Base-by-base conservation (phyloP, 192 early-diverging fungal genomes). In the Paraglomus brasilianum region DNA sequence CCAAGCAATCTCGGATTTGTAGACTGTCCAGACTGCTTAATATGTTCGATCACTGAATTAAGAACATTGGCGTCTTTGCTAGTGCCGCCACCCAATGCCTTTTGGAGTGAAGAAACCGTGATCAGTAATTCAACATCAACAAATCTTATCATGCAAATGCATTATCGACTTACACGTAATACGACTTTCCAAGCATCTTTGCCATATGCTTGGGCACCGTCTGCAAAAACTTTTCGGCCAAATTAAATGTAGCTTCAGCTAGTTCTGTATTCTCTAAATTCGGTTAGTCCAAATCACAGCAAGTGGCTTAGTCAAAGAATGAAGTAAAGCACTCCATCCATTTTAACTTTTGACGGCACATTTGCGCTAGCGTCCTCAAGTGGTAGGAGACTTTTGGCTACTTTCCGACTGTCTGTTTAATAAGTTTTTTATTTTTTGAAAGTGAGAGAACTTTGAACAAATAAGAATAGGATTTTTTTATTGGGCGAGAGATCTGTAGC, bases 81-180 rank as follows among this genome's bases (percentile, higher is more conserved):
- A 30, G 30, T 30, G 30, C 30, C 3, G 3, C 30, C 3, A 30
- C 30, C 30, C 30, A 30, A 30, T 30, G 30, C 30, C 30, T 30
- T 30, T 30, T 30, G 30, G 30, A 30, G 30, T 30, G n/a, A n/a
- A n/a, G n/a, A n/a, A n/a, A n/a, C n/a, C n/a, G n/a, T n/a, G 30
- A 30, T 30, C 30, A 30, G 30, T 30, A 30, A 1, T 30, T 30
- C 3, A 30, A 3, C 30, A 3, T n/a, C n/a, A n/a, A n/a, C 30
- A 30, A 3, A 30, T 30, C 30, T 2, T 30, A 30, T 30, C 30
- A 30, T 30, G 30, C 30, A 30, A 30, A 30, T 30, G 30, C 30
- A 30, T 30, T 30, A 55, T 55, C 11, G 8, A 62, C 60, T 46
- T 62, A 62, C 60, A 14, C 60, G 60, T 14, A 62, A 45, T 45